Base-by-base conservation (phyloP, 2,329 filamentous ascomycete genomes). In the Fusarium marasasianum region DNA sequence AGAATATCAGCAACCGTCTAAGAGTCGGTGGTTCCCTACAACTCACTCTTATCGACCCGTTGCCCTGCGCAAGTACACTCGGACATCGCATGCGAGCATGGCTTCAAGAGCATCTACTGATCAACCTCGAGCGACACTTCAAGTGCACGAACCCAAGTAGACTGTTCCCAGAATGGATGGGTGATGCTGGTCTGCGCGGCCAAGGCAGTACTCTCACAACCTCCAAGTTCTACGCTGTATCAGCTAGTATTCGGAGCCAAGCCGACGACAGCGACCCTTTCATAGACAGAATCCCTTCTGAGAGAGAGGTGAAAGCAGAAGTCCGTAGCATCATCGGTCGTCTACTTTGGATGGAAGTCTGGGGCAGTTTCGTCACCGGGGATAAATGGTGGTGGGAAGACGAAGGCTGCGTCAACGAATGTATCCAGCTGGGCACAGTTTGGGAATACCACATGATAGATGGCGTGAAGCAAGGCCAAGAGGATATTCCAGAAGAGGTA, bases 301-400 rank as follows among this genome's bases (percentile, higher is more conserved):
- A 82, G 14, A 77, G 78, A 33, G 80, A 83, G 57, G 74, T 80
- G 3, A 84, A 85, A 70, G 83, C 80, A 4, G 84, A 90, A 75
- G 82, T 91, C 8, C 85, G 86, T 63, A 88, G 84, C 63, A 79
- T 87, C 5, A 83, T 89, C 3, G 89, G 88, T 0, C 84, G 88
- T 41, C 86, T 89, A 83, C 81, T 92, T 24, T 92, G 90, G 90
- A 84, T 85, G 75, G 87, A 91, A 75, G 85, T 89, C 18, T 92
- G 90, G 90, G 89, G 90, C 1, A 76, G 78, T 7, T 87, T 84
- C 66, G 85, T 90, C 14, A 84, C 83, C 6, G 84, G 84, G 1
- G 79, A 84, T 10, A 82, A 78, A 48, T 91, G 89, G 89, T 92
- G 90, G 90, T 91, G 90, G 90, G 88, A 91, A 47, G 87, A 91